Conservation (phyloP, 345 rosid genomes). For the Ricinus communis region DNA sequence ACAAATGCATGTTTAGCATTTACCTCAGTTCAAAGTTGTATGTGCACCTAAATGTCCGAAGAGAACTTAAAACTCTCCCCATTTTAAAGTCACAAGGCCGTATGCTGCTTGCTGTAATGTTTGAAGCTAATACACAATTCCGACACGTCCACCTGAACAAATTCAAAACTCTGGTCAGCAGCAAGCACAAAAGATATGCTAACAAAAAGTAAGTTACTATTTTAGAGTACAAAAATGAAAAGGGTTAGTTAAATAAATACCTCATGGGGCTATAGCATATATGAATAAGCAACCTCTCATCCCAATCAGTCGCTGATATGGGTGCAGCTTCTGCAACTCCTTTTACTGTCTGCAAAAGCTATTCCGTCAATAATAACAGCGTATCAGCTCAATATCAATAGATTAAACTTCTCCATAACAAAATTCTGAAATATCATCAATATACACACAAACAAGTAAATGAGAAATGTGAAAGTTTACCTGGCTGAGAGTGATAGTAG, state of each 20-base stretch:
- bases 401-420: not conserved
- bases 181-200: not conserved
- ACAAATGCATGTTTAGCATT: not conserved
- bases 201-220: not conserved
- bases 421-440: not conserved
- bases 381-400: not conserved
- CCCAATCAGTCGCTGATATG: conserved; percentile 40
- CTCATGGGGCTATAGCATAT: conserved; percentile 88
- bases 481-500: conserved; percentile 68
- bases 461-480: conserved; percentile 29
- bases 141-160: conserved; percentile 81
- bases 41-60: conserved; percentile 69
- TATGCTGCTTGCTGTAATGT: conserved; percentile 64
- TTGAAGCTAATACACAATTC: conserved; percentile 55
- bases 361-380: conserved; percentile 5
- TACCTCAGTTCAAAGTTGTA: conserved; percentile 82
- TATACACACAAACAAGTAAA: not conserved
- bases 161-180: conserved; percentile 14
- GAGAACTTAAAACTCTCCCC: conserved; percentile 71
- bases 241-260: conserved; percentile 26
- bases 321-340: conserved; percentile 69
- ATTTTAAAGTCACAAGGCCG: conserved; percentile 88
- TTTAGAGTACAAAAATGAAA: not conserved
- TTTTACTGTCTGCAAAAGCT: conserved; percentile 61
- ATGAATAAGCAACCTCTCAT: conserved; percentile 73